Evolutionary conservation across 192 early-diverging fungal genomes (phyloP), one percentile per base, ranked within the genome.

Genomic region (Obelidium mucronatum): DNA sequence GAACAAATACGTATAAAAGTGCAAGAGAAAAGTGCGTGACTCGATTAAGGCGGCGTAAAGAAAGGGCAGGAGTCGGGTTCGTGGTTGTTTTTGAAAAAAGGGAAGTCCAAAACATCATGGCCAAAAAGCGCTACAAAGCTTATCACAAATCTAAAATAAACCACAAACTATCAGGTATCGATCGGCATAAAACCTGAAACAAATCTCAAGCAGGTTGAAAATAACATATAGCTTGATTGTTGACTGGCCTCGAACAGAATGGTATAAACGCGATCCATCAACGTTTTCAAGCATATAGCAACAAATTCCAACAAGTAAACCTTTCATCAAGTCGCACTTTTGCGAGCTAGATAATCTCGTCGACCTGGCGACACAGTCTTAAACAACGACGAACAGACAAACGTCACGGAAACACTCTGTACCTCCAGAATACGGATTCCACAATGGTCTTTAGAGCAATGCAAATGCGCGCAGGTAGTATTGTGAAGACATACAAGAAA

Each of bases 211-310:
- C 35, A 92, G 89, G 76, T 97, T 98, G 76, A 96, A 98, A 40
- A 99, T 97, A 56, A 98, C 94, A 63, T 98, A 98, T 37, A 99
- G 88, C 81, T 99, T 99, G 77, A 99, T 92, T 22, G 92, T 91
- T 60, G 94, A 90, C 81, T 99, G 98, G 6, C 96, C 98, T 30
- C 98, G 92, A 36, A 99, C 94, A 44, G 91, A 89, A 82, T 98
- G 96, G 86, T 99, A 99, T 66, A 97, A 84, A 75, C 90, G 84
- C 22, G 94, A 93, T 0, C 95, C 90, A 78, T 99, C 97, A 33
- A 98, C 88, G 22, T 85, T 87, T 66, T 91, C 90, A 52, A 98
- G 86, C 37, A 92, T 80, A 31, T 90, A 80, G 72, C 92, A 96
- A 17, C 92, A 91, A 28, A 93, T 76, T 2, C 89, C 82, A 2